Conservation (phyloP, 2,329 filamentous ascomycete species). For the Sclerotinia glacialis region DNA sequence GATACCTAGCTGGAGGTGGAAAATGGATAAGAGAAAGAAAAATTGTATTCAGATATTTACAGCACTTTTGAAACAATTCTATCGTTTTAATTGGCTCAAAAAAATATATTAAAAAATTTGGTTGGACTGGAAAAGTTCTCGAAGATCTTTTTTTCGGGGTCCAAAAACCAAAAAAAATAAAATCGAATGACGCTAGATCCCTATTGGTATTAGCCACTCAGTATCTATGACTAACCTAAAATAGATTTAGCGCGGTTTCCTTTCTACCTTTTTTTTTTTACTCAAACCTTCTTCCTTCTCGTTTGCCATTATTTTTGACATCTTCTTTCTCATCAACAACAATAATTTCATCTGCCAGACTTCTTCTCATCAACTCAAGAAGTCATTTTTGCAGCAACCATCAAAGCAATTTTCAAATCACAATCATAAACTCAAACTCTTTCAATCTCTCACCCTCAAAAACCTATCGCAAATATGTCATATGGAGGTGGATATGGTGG, state of each 20-base stretch:
- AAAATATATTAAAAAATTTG: not conserved
- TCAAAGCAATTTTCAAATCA: slow-evolving; percentile 22
- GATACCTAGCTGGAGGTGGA: not conserved
- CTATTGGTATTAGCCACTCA: not conserved
- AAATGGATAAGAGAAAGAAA: not conserved
- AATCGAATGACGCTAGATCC: not conserved
- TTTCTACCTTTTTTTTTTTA: slow-evolving; percentile 26
- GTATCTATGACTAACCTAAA: not conserved
- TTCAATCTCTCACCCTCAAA: slow-evolving; percentile 23
- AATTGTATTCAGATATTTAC: slow-evolving; percentile 16
- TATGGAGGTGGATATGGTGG: slow-evolving; percentile 56
- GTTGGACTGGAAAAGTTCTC: not conserved
- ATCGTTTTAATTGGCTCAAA: slow-evolving; percentile 7
- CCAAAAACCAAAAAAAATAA: slow-evolving; percentile 13
- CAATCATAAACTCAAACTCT: slow-evolving; percentile 20
- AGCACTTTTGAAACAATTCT: slow-evolving; percentile 7
- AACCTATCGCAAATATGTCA: slow-evolving; percentile 54
- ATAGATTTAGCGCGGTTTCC: not conserved
- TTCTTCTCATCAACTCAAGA: slow-evolving; percentile 31
- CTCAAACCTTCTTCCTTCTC: slow-evolving; percentile 25
- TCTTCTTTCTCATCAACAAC: slow-evolving; percentile 24
- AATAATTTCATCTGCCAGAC: slow-evolving; percentile 25
- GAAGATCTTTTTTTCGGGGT: slow-evolving; percentile 1
- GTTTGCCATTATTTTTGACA: slow-evolving; percentile 16
- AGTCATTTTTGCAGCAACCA: slow-evolving; percentile 23